Base-by-base conservation (phyloP, 1,139 yeast genomes). In the Casaregolazyma lundiana region DNA sequence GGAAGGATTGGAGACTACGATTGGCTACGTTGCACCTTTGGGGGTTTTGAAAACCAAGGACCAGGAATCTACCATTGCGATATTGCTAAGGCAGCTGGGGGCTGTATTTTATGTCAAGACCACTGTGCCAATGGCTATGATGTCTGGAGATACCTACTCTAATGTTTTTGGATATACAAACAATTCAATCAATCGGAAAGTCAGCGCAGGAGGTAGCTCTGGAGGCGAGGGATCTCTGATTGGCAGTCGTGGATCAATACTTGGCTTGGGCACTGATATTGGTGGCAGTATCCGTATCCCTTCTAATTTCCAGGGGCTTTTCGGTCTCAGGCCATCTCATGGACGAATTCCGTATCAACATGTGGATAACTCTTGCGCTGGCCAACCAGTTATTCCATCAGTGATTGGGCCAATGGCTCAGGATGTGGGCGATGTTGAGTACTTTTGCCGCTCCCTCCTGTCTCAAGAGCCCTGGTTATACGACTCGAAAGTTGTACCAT, bases 221-320 rank as follows among this genome's bases (percentile, higher is more conserved):
- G 81, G 86, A 26, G 94, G 94, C 55, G 92, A 84, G 63, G 89
- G 90, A 53, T 77, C 89, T 0, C 63, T 80, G 54, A 42, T 52
- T 4, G 59, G 53, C 5, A 18, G 47, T 18, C 78, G 80, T 39
- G 78, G 76, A 1, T 77, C 86, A 26, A 71, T 78, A 1, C 53
- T 83, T 38, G 90, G 92, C 39, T 72, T 84, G 47, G 92, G 92
- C 19, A 76, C 85, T 35, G 94, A 84, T 64, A 83, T 84, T 55
- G 94, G 92, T 50, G 94, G 92, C 1, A 79, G 86, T 1, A 80
- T 84, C 53, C 74, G 92, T 60, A 80, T 76, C 6, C 94, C 92
- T 2, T 84, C 90, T 29, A 87, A 87, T 0, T 83, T 73, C 60
- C 75, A 81, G 41, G 88, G 89, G 19, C 65, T 76, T 50, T 77